phyloP scores from a whole-genome alignment of 345 rosid species.

The Turritis glabra region DNA sequence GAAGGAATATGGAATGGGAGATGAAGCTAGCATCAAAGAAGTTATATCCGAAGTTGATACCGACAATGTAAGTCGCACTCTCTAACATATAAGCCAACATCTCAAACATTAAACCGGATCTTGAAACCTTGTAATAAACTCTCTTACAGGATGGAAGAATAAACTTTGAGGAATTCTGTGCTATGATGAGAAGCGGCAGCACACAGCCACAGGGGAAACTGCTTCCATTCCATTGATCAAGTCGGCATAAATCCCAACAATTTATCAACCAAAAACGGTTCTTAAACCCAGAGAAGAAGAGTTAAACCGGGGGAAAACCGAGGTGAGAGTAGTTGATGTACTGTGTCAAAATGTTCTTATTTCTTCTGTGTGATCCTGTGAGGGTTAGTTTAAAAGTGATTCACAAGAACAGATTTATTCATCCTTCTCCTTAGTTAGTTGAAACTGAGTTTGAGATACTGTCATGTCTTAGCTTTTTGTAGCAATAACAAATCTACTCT shows the following conservation, averaged over 20 bases:
- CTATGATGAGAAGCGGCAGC: constrained; percentile 89
- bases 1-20: constrained; percentile 88
- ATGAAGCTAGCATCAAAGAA: constrained; percentile 76
- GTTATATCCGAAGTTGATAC: constrained; percentile 86
- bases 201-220: constrained; percentile 48
- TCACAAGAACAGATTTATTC: not conserved
- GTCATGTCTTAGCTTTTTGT: not conserved
- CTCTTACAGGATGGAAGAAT: constrained; percentile 77
- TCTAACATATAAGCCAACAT: not conserved
- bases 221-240: constrained; percentile 40
- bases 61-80: constrained; percentile 64
- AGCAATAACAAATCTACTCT: not conserved
- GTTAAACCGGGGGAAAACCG: constrained; percentile 1
- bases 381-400: constrained; percentile 10
- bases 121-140: not conserved
- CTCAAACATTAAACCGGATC: not conserved
- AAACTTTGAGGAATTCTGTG: constrained; percentile 85
- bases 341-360: not conserved
- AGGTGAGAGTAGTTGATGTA: constrained; percentile 17
- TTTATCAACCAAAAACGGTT: not conserved
- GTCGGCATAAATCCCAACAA: not conserved
- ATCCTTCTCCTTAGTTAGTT: constrained; percentile 17
- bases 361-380: not conserved
- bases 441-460: constrained; percentile 11
- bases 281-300: constrained; percentile 3